These are phyloP conservation scores for Astrothelium subdiscretum DNA, from an alignment of 495 filamentous ascomycete species.

Conservation along the genomic window DNA sequence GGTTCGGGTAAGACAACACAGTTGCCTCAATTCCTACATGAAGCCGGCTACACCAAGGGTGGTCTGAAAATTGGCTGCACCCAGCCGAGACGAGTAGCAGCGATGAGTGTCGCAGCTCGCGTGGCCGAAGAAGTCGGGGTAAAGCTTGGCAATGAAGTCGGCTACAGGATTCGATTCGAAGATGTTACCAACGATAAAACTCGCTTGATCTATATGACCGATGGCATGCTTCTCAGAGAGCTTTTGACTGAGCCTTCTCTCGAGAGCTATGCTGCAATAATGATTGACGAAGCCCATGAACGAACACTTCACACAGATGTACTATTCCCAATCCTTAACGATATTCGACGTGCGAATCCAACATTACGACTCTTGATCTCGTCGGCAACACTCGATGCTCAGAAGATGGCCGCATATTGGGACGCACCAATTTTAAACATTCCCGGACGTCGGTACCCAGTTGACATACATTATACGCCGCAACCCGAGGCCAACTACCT, in stretches of 20 bases:
- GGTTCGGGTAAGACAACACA: constrained; percentile 33
- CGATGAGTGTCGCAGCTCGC: constrained; percentile 89
- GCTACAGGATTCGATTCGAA: constrained; percentile 93
- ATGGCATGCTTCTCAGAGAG: constrained; percentile 90
- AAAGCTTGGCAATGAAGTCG: constrained; percentile 83
- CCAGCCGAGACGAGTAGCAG: constrained; percentile 90
- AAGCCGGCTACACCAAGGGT: constrained; percentile 30
- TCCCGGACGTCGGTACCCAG: constrained; percentile 78
- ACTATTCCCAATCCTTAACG: constrained; percentile 80
- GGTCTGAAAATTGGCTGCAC: constrained; percentile 63
- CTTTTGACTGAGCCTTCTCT: constrained; percentile 84
- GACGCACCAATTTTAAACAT: constrained; percentile 94
- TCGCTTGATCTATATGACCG: constrained; percentile 92
- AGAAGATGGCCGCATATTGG: constrained; percentile 87
- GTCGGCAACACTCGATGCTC: constrained; percentile 88
- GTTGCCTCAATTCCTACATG: constrained; percentile 29
- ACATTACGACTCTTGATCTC: constrained; percentile 90
- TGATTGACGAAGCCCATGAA: constrained; percentile 98
- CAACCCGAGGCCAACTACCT: constrained; percentile 94
- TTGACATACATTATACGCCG: constrained; percentile 85
- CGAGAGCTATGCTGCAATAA: constrained; percentile 73
- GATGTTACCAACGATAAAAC: constrained; percentile 91
- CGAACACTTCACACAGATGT: constrained; percentile 87
- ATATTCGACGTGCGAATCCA: constrained; percentile 73
- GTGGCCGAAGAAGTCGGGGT: constrained; percentile 92